These are phyloP conservation scores for Wickerhamomyces subpelliculosus DNA, from an alignment of 805 yeast species.

Conservation along the genomic window DNA sequence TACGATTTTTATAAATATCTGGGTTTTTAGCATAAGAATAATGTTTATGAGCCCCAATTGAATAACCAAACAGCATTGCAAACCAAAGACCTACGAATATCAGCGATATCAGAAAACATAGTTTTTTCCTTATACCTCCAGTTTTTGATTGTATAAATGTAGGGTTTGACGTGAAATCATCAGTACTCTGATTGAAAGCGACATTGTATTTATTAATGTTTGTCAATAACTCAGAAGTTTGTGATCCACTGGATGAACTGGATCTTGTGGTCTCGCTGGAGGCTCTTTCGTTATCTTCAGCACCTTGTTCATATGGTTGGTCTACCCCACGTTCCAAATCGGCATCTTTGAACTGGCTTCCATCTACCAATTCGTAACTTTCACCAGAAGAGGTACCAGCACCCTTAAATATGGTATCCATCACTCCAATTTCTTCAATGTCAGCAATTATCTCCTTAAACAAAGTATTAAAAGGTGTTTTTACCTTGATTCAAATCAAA, in stretches of 20 bases:
- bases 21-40: not conserved
- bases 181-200: not conserved
- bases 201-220: not conserved
- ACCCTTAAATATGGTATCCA: too few relatives aligned
- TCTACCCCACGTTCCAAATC: not conserved
- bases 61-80: not conserved
- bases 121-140: not conserved
- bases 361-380: not conserved
- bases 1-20: too few relatives aligned
- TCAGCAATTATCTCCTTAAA: too few relatives aligned
- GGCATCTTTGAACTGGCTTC: not conserved
- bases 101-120: not conserved
- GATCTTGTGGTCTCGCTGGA: not conserved
- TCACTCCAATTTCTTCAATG: too few relatives aligned
- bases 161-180: not conserved
- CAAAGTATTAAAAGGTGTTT: too few relatives aligned
- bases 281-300: not conserved
- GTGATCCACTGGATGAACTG: not conserved
- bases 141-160: not conserved
- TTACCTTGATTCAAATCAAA: too few relatives aligned
- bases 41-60: not conserved
- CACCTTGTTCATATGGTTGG: not conserved
- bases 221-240: not conserved
- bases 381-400: too few relatives aligned
- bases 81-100: not conserved